Evolutionary conservation across 2,329 filamentous ascomycete species (phyloP), one percentile per base, ranked within the genome.

Genomic region (Cordyceps pruinosa): DNA sequence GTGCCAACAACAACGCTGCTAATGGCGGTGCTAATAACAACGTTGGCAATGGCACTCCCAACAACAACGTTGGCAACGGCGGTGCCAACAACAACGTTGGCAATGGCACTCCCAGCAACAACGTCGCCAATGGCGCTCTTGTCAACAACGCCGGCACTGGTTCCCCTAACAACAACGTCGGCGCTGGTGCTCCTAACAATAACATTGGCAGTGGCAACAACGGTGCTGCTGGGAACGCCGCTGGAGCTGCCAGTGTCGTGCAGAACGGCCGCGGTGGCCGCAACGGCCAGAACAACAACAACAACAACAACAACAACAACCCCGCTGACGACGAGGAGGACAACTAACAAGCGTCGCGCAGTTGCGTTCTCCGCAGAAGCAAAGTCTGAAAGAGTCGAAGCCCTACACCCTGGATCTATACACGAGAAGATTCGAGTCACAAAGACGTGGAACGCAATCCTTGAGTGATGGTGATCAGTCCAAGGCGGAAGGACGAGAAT

Each of bases 321-420:
- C n/a, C n/a, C n/a, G n/a, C n/a, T n/a, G n/a, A n/a, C n/a, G n/a
- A n/a, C n/a, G n/a, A n/a, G n/a, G n/a, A n/a, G n/a, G n/a, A n/a
- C n/a, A n/a, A n/a, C n/a, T n/a, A n/a, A n/a, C n/a, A 37, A 57
- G 44, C 28, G 62, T 52, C 58, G 61, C 15, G 60, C 57, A n/a
- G 30, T 63, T 21, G 54, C 53, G 47, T 63, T 63, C 54, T 48
- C 39, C 8, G 60, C 59, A 21, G 63, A 58, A 62, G 53, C 34
- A 41, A 45, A 7, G 3, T 30, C 44, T 34, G 39, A 45, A 53
- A 35, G 15, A 8, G 32, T 34, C 28, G 8, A 26, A 19, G 21
- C 28, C 34, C 21, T 35, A 12, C 13, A 12, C 13, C 23, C 19
- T 15, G 51, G 41, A 28, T 42, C 47, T 28, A 12, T 44, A 30